Percentiles rank a stretch among this genome's conserved stretches.
Conservation (phyloP, 768 basidiomycete species). For the Filobasidium wieringae region DNA sequence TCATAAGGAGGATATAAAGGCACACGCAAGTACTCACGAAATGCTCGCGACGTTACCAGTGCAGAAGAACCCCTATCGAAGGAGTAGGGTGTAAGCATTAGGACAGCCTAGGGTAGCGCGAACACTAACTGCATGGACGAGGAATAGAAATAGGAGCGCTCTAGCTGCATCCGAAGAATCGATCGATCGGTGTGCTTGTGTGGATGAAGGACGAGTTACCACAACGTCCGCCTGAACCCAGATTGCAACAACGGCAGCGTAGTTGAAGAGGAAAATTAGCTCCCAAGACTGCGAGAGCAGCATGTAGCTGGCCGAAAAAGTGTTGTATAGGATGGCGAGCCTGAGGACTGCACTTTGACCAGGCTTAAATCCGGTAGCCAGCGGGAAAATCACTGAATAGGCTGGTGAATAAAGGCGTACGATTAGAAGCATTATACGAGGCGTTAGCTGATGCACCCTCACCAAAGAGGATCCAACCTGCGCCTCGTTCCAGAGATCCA, state of each 20-base stretch:
- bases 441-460: too few species aligned
- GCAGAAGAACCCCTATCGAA: not conserved
- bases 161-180: not conserved
- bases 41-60: conserved; percentile 62
- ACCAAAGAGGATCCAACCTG: conserved; percentile 60
- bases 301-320: conserved; percentile 63
- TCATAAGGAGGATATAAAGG: not conserved
- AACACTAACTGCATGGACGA: conserved; percentile 61
- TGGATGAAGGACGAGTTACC: not conserved
- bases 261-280: conserved; percentile 65
- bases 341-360: conserved; percentile 18
- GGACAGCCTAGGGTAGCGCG: conserved; percentile 60
- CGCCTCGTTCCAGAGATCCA: not conserved
- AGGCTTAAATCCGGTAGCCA: conserved; percentile 15
- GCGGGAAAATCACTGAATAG: conserved; percentile 5
- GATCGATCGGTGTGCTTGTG: not conserved
- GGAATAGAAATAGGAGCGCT: conserved; percentile 70
- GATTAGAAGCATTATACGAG: too few species aligned
- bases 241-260: conserved; percentile 49
- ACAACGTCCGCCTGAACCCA: conserved; percentile 58
- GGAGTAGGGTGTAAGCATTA: not conserved
- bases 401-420: not conserved
- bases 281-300: conserved; percentile 72
- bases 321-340: conserved; percentile 48
- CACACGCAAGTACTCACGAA: conserved; percentile 43